Conservation (phyloP, 2,329 filamentous ascomycete species). For the Calonectria pauciramosa region DNA sequence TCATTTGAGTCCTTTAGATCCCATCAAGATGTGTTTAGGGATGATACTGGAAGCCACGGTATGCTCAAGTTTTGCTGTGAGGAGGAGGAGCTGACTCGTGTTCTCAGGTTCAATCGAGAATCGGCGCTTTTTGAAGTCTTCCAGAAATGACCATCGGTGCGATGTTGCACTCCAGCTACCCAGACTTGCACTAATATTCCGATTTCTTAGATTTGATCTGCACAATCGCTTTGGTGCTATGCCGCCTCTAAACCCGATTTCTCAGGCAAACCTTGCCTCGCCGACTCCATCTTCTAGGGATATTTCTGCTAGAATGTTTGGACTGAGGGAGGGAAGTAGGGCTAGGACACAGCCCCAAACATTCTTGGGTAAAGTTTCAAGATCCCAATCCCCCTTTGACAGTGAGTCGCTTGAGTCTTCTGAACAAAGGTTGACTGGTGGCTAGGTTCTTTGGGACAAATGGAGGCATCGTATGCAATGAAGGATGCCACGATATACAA, state of each 20-base stretch:
- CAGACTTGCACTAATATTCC: conserved; percentile 19
- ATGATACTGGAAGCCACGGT: conserved; percentile 46
- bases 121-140: conserved; percentile 37
- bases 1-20: conserved; percentile 39
- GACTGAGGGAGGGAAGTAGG: conserved; percentile 40
- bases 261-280: conserved; percentile 56
- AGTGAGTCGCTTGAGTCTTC: too few species aligned
- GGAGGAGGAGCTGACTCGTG: conserved; percentile 33
- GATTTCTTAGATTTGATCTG: conserved; percentile 47
- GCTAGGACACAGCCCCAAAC: conserved; percentile 37
- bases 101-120: conserved; percentile 41
- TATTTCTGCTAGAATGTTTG: conserved; percentile 42
- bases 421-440: conserved; percentile 25
- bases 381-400: not conserved
- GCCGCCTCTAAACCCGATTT: conserved; percentile 53
- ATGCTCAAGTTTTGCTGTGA: conserved; percentile 21
- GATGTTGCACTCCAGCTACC: not conserved
- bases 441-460: conserved; percentile 44
- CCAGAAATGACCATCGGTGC: conserved; percentile 46
- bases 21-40: conserved; percentile 49
- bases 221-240: conserved; percentile 51
- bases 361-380: conserved; percentile 24
- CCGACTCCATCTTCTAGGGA: conserved; percentile 51
- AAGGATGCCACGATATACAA: conserved; percentile 50
- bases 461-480: conserved; percentile 47